These are phyloP conservation scores for Coelastrella sp. DNA, from an alignment of 139 green algal genomes.

Conservation along the genomic window DNA sequence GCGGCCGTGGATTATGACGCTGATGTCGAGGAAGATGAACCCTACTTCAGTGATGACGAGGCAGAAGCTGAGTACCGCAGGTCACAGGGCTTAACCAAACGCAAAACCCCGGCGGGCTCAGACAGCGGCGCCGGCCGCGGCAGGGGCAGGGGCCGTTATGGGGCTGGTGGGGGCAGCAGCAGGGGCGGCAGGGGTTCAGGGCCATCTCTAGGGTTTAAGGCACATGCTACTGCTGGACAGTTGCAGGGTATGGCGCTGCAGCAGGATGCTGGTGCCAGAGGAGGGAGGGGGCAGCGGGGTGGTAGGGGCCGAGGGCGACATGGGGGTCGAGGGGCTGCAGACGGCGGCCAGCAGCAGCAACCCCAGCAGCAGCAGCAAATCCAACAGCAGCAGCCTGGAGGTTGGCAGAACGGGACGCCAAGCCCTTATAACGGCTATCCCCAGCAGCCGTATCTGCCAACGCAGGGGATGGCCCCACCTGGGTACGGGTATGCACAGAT, in stretches of 20 bases:
- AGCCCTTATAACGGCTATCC: neutral
- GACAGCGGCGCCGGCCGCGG: neutral
- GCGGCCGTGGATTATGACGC: neutral
- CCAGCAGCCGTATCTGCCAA: constrained; percentile 26
- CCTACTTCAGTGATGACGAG: constrained; percentile 72
- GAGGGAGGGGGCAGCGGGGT: neutral
- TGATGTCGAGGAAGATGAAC: constrained; percentile 44
- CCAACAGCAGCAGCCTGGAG: constrained; percentile 21
- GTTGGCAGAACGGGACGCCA: neutral
- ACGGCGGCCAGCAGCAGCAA: too few relatives aligned
- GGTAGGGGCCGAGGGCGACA: constrained; percentile 5
- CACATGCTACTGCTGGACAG: constrained; percentile 50
- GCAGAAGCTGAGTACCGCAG: constrained; percentile 60
- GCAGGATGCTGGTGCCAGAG: constrained; percentile 14
- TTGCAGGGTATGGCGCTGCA: constrained; percentile 47
- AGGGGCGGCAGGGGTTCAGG: constrained; percentile 16
- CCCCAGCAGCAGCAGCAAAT: neutral
- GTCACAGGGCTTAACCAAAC: constrained; percentile 24
- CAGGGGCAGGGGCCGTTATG: neutral
- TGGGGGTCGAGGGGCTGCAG: neutral
- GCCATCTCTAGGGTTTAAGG: constrained; percentile 34
- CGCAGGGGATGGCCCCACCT: neutral
- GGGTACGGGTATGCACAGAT: too few relatives aligned
- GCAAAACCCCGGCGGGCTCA: constrained; percentile 5
- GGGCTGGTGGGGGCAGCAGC: neutral